A percentile compares a stretch with the other conserved stretches of the same genome.
Evolutionary conservation across 1,284 basidiomycete genomes (phyloP).

Genomic region (Termitomyces sp.): DNA sequence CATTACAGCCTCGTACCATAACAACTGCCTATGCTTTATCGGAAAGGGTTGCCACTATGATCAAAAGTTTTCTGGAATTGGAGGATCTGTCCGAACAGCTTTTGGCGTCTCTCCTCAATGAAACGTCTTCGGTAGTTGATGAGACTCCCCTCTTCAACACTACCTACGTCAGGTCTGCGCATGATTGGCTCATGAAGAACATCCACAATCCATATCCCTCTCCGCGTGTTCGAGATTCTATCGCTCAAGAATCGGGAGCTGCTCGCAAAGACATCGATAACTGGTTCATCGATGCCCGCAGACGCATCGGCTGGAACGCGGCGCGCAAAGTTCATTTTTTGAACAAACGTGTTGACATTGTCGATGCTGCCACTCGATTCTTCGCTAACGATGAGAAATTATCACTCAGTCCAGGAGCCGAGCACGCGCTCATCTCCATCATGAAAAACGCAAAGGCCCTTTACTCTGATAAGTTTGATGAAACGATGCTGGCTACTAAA

Average conservation of each 20-base stretch:
- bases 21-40: not conserved
- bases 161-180: too few species aligned
- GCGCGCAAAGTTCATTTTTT: constrained; percentile 35
- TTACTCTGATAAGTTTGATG: constrained; percentile 26
- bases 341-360: constrained; percentile 33
- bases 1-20: not conserved
- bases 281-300: constrained; percentile 49
- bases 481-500: constrained; percentile 25
- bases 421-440: constrained; percentile 31
- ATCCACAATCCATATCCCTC: constrained; percentile 49
- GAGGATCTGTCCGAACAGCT: not conserved
- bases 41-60: not conserved
- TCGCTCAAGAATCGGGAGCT: constrained; percentile 24
- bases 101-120: not conserved
- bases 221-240: constrained; percentile 20
- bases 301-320: constrained; percentile 49
- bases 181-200: constrained; percentile 45
- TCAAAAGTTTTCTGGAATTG: not conserved
- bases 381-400: constrained; percentile 29
- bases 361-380: constrained; percentile 37
- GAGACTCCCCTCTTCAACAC: too few species aligned
- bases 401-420: constrained; percentile 22
- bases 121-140: not conserved
- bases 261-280: constrained; percentile 32
- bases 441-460: constrained; percentile 29